Evolutionary conservation across 192 early-diverging fungal genomes (phyloP), one percentile per base, ranked within the genome.

Genomic region (Coemansia sp.): DNA sequence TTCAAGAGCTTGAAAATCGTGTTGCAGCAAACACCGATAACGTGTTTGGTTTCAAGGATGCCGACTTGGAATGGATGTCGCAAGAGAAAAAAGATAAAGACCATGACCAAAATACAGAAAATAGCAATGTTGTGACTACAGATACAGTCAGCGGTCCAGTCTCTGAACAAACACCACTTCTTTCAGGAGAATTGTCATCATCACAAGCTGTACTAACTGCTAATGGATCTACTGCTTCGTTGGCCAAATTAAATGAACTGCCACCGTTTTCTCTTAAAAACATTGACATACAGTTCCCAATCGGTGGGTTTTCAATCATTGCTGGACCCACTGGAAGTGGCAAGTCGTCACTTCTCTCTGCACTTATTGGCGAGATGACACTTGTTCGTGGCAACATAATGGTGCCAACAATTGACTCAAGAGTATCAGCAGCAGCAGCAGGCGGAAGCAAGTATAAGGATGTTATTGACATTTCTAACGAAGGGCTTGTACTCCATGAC

Each of bases 321-420:
- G 87, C 87, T 61, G 95, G 95, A 11, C 83, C 90, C 16, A 97
- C 95, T 15, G 95, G 94, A 3, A 84, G 85, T 42, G 95, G 95
- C 52, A 97, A 97, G 72, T 88, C 89, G 7, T 87, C 87, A 10
- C 61, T 97, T 47, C 69, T 95, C 9, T 66, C 86, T 12, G 89
- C 91, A 45, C 82, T 95, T 21, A 76, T 95, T 8, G 92, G 92
- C 37, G 93, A 95, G 75, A 89, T 93, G 42, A 41, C 64, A 48
- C 70, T 55, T 36, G 47, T 51, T 7, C 11, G 41, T 9, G 85
- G 62, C 3, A 39, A 65, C 6, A 58, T 77, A 10, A 9, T 48
- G 6, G 40, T 71, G 55, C 68, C 74, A 13, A 62, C 66, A 41
- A 46, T 51, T 51, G 42, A 66, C 22, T 12, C 64, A 10, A 13